Percentiles rank a stretch among this genome's conserved stretches.
These are phyloP conservation scores for Hypoxylon sp. DNA, from an alignment of 2,329 filamentous ascomycete genomes.

Conservation along the genomic window DNA sequence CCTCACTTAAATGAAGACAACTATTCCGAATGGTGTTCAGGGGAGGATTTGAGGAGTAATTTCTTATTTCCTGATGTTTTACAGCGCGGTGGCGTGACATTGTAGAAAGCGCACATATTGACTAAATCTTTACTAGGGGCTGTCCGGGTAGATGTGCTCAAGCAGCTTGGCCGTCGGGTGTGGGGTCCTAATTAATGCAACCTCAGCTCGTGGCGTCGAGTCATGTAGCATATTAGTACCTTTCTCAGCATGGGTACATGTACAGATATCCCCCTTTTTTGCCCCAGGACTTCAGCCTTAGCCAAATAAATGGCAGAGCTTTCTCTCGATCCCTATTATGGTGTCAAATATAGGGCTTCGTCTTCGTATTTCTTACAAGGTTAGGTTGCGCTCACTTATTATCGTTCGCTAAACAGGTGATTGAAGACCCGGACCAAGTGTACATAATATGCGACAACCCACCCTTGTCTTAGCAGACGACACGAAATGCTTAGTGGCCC, in stretches of 20 bases:
- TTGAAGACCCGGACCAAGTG: background rate
- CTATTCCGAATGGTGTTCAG: background rate
- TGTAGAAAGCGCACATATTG: background rate
- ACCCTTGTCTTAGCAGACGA: background rate
- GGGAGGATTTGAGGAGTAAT: background rate
- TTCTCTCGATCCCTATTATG: background rate
- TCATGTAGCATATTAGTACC: background rate
- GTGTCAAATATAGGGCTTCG: background rate
- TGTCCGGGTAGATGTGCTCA: background rate
- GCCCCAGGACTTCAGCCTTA: background rate
- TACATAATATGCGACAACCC: background rate
- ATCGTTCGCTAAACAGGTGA: slow-evolving; percentile 2
- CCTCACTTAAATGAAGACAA: no score
- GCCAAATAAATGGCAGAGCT: background rate
- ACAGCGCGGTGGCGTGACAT: background rate
- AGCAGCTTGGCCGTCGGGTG: background rate
- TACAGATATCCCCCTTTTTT: background rate
- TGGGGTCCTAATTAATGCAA: background rate
- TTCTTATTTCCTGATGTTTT: background rate
- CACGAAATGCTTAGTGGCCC: background rate
- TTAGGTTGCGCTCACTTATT: background rate
- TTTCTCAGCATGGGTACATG: background rate
- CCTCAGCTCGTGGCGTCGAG: background rate
- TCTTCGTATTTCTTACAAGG: background rate
- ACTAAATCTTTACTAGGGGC: no score